A percentile compares a stretch with the other conserved stretches of the same genome.
These are phyloP conservation scores for Pythium guiyangense DNA, from an alignment of 352 stramenopile genomes.

Conservation along the genomic window DNA sequence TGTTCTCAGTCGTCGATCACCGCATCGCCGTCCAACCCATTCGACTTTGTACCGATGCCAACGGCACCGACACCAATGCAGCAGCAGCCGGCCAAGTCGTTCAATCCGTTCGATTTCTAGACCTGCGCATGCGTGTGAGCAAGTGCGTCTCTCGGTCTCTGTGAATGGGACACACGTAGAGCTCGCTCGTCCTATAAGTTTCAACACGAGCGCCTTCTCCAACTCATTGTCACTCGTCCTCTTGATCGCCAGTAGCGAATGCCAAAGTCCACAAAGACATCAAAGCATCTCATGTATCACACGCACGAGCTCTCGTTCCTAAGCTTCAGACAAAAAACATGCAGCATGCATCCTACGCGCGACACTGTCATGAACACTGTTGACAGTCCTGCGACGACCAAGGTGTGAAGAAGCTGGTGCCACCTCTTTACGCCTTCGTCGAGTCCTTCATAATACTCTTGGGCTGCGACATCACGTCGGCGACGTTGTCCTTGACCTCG, in stretches of 20 bases:
- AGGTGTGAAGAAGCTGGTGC: background rate
- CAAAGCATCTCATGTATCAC: too few species aligned
- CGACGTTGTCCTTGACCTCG: slow-evolving; percentile 10
- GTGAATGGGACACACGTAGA: background rate
- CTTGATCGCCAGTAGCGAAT: too few species aligned
- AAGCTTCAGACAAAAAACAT: too few species aligned
- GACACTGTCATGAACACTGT: too few species aligned
- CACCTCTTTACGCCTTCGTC: slow-evolving; percentile 6
- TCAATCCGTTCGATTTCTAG: slow-evolving; percentile 54
- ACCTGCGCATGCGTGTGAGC: too few species aligned
- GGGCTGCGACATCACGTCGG: slow-evolving; percentile 17
- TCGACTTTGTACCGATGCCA: slow-evolving; percentile 18
- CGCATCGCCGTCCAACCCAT: slow-evolving; percentile 24
- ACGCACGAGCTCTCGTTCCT: too few species aligned
- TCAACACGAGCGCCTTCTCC: too few species aligned
- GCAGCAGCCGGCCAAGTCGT: slow-evolving; percentile 21
- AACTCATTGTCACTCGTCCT: too few species aligned
- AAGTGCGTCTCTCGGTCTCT: too few species aligned
- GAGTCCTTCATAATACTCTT: slow-evolving; percentile 19
- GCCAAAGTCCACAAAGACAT: too few species aligned
- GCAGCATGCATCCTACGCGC: too few species aligned
- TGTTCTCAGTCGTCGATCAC: slow-evolving; percentile 20
- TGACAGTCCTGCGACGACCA: background rate
- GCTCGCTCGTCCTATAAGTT: background rate
- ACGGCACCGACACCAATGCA: background rate